phyloP scores from a whole-genome alignment of 805 yeast species.

The Torulaspora maleeae region DNA sequence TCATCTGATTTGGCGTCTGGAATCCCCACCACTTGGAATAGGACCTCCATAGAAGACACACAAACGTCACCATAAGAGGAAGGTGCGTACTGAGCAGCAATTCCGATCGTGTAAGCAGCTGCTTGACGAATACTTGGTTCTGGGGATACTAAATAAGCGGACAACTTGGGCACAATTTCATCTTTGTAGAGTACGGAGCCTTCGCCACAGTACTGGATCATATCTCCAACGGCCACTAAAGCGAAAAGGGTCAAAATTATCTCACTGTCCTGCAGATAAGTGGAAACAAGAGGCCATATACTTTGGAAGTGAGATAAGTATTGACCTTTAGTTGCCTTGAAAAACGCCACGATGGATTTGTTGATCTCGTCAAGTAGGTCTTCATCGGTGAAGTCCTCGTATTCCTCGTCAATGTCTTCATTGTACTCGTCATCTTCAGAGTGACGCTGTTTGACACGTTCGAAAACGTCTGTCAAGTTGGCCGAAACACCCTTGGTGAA shows the following conservation, averaged over 20 bases:
- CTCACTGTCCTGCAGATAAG: conserved; percentile 61
- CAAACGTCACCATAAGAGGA: conserved; percentile 55
- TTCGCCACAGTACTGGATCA: conserved; percentile 74
- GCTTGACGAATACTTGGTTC: conserved; percentile 79
- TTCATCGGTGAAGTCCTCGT: conserved; percentile 80
- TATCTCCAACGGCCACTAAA: conserved; percentile 71
- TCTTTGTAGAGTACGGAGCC: conserved; percentile 61
- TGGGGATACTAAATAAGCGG: conserved; percentile 60
- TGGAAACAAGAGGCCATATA: conserved; percentile 54
- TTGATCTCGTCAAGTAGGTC: conserved; percentile 83
- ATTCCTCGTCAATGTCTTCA: conserved; percentile 82
- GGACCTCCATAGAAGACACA: conserved; percentile 64
- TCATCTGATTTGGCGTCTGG: conserved; percentile 87
- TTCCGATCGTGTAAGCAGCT: conserved; percentile 79
- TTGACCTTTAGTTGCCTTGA: conserved; percentile 53
- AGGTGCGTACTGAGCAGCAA: conserved; percentile 80
- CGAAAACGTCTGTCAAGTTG: conserved; percentile 62
- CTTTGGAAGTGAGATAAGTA: conserved; percentile 63
- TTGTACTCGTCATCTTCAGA: conserved; percentile 78
- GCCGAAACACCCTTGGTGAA: conserved; percentile 57
- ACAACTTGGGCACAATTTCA: conserved; percentile 56
- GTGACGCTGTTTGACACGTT: conserved; percentile 68
- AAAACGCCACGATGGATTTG: conserved; percentile 64
- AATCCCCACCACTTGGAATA: conserved; percentile 64
- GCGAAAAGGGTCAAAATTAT: conserved; percentile 72